A percentile compares a stretch with the other conserved stretches of the same genome.
phyloP scores from a whole-genome alignment of 768 basidiomycete species.

The Nidularia sp. region DNA sequence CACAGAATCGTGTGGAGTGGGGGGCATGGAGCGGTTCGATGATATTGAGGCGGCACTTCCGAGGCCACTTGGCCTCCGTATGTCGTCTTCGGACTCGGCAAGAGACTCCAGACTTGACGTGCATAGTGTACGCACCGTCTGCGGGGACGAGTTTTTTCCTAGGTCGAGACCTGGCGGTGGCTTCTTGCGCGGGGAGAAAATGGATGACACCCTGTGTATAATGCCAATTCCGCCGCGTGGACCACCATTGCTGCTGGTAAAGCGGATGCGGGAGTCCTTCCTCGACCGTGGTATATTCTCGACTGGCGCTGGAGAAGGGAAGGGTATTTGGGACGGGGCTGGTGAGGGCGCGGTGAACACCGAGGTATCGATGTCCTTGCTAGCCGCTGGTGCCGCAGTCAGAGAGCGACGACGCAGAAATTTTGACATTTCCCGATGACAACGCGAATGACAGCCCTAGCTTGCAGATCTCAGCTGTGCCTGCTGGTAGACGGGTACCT shows the following conservation, averaged over 20 bases:
- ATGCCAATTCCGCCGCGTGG: conserved; percentile 10
- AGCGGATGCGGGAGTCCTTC: background rate
- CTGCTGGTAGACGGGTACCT: no score
- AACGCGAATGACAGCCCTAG: no score
- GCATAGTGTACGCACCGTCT: background rate
- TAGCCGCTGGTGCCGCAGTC: background rate
- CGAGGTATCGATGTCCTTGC: background rate
- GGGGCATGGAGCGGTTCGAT: conserved; percentile 30
- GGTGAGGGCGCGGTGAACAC: conserved; percentile 3
- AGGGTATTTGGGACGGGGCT: conserved; percentile 4
- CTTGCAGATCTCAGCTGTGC: no score
- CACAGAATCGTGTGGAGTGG: conserved; percentile 22
- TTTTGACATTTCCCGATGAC: no score
- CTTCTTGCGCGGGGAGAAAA: conserved; percentile 14
- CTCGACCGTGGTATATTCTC: conserved; percentile 17
- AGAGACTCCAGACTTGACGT: background rate
- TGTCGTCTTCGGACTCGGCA: conserved; percentile 30
- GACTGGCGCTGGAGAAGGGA: conserved; percentile 6
- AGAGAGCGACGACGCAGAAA: background rate
- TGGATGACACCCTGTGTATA: conserved; percentile 24
- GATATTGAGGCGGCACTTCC: conserved; percentile 32
- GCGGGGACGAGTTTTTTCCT: background rate
- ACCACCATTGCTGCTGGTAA: conserved; percentile 3
- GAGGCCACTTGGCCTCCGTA: conserved; percentile 41
- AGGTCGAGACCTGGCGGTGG: conserved; percentile 2